phyloP scores from a whole-genome alignment of 2,329 filamentous ascomycete species.

The Westerdykella sp. region DNA sequence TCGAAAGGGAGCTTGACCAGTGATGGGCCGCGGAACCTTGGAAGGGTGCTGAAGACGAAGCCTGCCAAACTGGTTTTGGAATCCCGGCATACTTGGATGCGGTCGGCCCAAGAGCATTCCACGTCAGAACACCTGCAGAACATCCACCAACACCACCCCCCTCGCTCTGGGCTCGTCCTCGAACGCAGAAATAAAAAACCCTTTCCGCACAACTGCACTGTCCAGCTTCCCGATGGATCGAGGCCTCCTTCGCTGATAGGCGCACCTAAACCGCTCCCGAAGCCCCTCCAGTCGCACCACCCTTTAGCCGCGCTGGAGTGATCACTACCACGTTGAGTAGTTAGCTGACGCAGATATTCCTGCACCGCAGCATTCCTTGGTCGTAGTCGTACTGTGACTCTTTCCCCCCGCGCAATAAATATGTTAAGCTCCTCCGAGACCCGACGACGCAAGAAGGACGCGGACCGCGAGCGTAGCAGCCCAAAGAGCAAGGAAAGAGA shows the following conservation, averaged over 20 bases:
- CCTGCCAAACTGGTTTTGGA: background rate
- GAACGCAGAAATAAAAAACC: background rate
- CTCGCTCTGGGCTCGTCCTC: background rate
- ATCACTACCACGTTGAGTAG: slow-evolving; percentile 7
- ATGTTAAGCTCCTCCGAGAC: slow-evolving; percentile 31
- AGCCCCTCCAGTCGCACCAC: slow-evolving; percentile 23
- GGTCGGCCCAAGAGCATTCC: background rate
- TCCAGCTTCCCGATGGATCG: slow-evolving; percentile 18
- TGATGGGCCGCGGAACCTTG: background rate
- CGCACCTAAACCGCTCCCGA: slow-evolving; percentile 19
- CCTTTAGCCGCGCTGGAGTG: slow-evolving; percentile 25
- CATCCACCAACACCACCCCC: background rate
- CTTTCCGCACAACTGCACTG: slow-evolving; percentile 1
- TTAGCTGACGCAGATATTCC: slow-evolving; percentile 11
- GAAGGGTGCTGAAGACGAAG: background rate
- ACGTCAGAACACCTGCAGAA: slow-evolving; percentile 1
- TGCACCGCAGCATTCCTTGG: slow-evolving; percentile 7
- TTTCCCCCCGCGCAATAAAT: slow-evolving; percentile 9
- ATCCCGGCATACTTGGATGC: background rate
- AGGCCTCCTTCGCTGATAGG: slow-evolving; percentile 27
- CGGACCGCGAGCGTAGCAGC: slow-evolving; percentile 23
- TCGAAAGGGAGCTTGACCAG: background rate
- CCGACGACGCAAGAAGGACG: slow-evolving; percentile 36
- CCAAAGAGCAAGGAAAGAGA: slow-evolving; percentile 21
- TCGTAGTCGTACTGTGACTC: slow-evolving; percentile 16